A percentile compares a stretch with the other conserved stretches of the same genome.
phyloP scores from a whole-genome alignment of 2,329 filamentous ascomycete genomes.

The Dothistroma pini region DNA sequence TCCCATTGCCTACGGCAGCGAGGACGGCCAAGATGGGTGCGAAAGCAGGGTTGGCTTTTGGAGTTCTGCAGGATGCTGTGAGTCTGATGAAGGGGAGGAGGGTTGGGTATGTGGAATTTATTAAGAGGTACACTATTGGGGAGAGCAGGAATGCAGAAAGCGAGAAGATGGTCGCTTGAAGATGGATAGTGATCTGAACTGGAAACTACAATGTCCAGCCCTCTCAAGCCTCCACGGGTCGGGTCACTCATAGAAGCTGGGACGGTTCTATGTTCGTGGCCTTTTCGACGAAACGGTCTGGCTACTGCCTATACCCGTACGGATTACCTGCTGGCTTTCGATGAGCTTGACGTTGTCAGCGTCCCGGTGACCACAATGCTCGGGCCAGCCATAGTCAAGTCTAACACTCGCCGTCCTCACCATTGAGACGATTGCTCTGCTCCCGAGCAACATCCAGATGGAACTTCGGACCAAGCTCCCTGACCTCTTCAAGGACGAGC shows the following conservation, averaged over 20 bases:
- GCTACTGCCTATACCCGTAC: background rate
- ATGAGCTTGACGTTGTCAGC: background rate
- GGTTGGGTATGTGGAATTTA: constrained; percentile 70
- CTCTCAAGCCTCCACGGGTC: no score
- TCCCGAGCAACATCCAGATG: background rate
- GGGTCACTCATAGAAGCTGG: no score
- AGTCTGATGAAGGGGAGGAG: constrained; percentile 66
- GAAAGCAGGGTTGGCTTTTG: constrained; percentile 73
- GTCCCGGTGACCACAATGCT: background rate
- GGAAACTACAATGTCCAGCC: no score
- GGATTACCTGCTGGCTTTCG: background rate
- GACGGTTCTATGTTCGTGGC: no score
- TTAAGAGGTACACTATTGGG: constrained; percentile 30
- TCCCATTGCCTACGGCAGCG: constrained; percentile 62
- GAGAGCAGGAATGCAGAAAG: background rate
- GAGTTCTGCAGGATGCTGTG: constrained; percentile 73
- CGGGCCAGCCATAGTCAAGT: background rate
- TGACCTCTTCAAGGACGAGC: background rate
- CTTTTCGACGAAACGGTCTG: no score
- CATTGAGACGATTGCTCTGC: background rate
- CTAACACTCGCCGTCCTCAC: background rate
- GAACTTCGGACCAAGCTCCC: background rate
- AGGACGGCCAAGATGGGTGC: constrained; percentile 74
- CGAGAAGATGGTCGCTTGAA: background rate
- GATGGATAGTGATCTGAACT: background rate